phyloP scores from a whole-genome alignment of 1,139 yeast species.

The Suhomyces bribrorum region DNA sequence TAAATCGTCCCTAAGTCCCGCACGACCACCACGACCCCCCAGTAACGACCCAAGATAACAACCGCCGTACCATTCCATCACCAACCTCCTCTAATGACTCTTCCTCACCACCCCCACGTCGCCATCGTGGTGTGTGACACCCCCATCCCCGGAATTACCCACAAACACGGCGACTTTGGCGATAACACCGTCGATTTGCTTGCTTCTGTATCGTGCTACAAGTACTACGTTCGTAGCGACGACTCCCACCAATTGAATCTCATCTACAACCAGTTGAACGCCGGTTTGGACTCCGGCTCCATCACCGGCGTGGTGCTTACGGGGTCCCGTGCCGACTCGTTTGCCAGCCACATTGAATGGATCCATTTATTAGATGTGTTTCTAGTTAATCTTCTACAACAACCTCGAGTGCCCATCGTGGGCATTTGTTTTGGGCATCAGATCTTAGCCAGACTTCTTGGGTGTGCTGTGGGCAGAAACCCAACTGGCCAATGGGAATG shows the following conservation, averaged over 20 bases:
- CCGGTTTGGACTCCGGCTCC: constrained; percentile 32
- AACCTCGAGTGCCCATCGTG: constrained; percentile 42
- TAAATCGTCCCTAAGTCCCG: too few species aligned
- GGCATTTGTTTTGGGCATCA: constrained; percentile 93
- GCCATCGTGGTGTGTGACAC: constrained; percentile 53
- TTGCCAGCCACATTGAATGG: constrained; percentile 53
- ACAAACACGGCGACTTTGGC: constrained; percentile 53
- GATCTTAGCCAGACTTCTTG: constrained; percentile 64
- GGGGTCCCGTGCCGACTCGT: constrained; percentile 66
- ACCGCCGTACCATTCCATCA: too few species aligned
- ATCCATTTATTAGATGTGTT: constrained; percentile 49
- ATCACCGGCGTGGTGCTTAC: constrained; percentile 56
- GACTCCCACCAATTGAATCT: constrained; percentile 11
- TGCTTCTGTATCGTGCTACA: constrained; percentile 22
- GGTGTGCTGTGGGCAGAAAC: constrained; percentile 59
- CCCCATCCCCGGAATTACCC: constrained; percentile 31
- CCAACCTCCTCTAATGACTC: too few species aligned
- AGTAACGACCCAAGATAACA: too few species aligned
- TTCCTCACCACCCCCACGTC: constrained; percentile 24
- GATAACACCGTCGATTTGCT: constrained; percentile 37
- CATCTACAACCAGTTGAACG: constrained; percentile 21
- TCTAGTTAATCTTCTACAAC: constrained; percentile 23
- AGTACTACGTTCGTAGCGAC: constrained; percentile 40
- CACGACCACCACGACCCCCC: too few species aligned
- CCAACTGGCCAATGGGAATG: constrained; percentile 67